A percentile compares a stretch with the other conserved stretches of the same genome.
Evolutionary conservation across 805 yeast genomes (phyloP).

Genomic region (Kluyveromyces lactis): DNA sequence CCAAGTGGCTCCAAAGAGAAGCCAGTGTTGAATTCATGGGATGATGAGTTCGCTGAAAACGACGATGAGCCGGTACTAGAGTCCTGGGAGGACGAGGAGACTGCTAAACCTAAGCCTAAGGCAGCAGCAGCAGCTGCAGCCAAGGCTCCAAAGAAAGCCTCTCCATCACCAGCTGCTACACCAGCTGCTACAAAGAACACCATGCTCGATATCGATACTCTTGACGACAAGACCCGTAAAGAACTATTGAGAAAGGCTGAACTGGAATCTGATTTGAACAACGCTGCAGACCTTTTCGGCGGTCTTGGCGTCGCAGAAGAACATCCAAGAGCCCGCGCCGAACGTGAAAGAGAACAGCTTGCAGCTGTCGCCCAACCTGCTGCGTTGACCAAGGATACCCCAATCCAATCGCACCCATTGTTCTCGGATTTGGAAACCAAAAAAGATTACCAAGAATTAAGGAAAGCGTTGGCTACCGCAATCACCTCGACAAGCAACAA

Average conservation of each 20-base stretch:
- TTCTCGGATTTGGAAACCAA: conserved; percentile 69
- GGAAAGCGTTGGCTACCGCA: conserved; percentile 61
- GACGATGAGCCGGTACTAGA: conserved; percentile 74
- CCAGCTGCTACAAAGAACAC: conserved; percentile 27
- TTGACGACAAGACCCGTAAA: conserved; percentile 66
- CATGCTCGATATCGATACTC: conserved; percentile 50
- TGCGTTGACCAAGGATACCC: conserved; percentile 38
- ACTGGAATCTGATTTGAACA: conserved; percentile 75
- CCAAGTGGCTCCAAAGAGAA: conserved; percentile 41
- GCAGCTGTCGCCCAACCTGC: conserved; percentile 19
- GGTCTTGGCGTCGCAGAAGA: conserved; percentile 49
- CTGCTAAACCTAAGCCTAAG: conserved; percentile 22
- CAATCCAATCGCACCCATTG: conserved; percentile 67
- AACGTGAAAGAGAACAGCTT: conserved; percentile 30
- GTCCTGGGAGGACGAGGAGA: conserved; percentile 88
- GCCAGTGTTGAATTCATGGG: conserved; percentile 66
- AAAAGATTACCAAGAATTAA: conserved; percentile 67
- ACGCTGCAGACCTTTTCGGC: conserved; percentile 88
- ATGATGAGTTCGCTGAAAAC: conserved; percentile 53
- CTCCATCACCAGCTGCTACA: conserved; percentile 16
- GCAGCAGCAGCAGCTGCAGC: conserved; percentile 18
- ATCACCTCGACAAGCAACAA: conserved; percentile 52
- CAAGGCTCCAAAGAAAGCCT: conserved; percentile 11
- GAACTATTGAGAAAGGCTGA: conserved; percentile 76
- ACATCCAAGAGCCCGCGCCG: conserved; percentile 36